Evolutionary conservation across 2,329 filamentous ascomycete genomes (phyloP).

Genomic region (Beauveria scarabaeidicola): DNA sequence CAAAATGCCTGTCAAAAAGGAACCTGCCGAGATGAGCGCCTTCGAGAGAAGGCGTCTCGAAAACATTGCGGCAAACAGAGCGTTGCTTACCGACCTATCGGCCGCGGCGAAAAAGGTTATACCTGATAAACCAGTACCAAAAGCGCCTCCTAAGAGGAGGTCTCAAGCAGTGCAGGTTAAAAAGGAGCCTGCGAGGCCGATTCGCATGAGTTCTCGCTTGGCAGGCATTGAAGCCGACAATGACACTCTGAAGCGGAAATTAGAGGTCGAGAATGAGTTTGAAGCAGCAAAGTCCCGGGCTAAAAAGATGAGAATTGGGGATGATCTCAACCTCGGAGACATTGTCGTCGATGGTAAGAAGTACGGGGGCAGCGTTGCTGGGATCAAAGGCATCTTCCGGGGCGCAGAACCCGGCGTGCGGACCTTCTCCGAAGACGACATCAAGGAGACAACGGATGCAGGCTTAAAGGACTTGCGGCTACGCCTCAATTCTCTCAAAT

Average conservation of each 20-base stretch:
- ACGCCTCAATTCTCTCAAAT: conserved; percentile 64
- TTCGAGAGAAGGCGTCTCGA: conserved; percentile 80
- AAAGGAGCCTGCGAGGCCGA: conserved; percentile 39
- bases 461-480: conserved; percentile 64
- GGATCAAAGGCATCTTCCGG: conserved; percentile 49
- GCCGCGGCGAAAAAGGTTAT: conserved; percentile 61
- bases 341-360: conserved; percentile 73
- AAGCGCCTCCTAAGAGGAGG: conserved; percentile 28
- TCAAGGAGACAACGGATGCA: conserved; percentile 70
- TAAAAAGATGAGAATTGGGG: conserved; percentile 48
- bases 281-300: conserved; percentile 36
- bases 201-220: conserved; percentile 49
- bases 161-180: conserved; percentile 34
- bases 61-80: conserved; percentile 81
- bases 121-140: conserved; percentile 46
- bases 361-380: conserved; percentile 59
- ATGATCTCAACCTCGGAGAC: conserved; percentile 62
- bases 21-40: conserved; percentile 54
- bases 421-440: conserved; percentile 79
- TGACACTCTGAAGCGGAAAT: conserved; percentile 40
- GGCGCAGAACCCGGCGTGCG: conserved; percentile 72
- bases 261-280: conserved; percentile 39
- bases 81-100: conserved; percentile 67
- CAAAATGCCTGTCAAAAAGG: conserved; percentile 38
- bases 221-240: conserved; percentile 45